These are phyloP conservation scores for Penicillium antarcticum DNA, from an alignment of 495 filamentous ascomycete genomes.

Conservation along the genomic window DNA sequence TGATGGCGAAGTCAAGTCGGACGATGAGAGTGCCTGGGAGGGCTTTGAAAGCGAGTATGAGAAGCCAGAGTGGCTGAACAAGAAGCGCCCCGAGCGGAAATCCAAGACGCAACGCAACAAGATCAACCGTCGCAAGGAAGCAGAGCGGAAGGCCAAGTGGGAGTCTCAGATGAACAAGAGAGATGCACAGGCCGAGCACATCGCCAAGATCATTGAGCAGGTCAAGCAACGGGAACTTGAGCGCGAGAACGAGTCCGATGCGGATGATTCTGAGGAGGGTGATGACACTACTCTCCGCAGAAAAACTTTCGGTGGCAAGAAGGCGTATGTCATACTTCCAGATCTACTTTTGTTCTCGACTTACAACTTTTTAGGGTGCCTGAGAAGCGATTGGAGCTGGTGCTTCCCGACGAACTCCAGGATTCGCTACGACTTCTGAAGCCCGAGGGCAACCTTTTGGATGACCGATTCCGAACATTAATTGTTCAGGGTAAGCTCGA, in stretches of 20 bases:
- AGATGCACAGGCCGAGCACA: constrained; percentile 58
- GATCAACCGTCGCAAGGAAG: constrained; percentile 80
- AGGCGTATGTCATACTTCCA: constrained; percentile 41
- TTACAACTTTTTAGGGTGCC: constrained; percentile 54
- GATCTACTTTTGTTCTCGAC: constrained; percentile 6
- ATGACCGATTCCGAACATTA: constrained; percentile 86
- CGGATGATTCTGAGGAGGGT: constrained; percentile 53
- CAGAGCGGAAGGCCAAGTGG: constrained; percentile 67
- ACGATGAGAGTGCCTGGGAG: constrained; percentile 88
- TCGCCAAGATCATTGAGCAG: constrained; percentile 62
- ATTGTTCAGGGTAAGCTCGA: constrained; percentile 88
- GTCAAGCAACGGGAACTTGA: constrained; percentile 56
- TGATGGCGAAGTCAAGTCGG: constrained; percentile 66
- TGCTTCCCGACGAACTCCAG: constrained; percentile 88
- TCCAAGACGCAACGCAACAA: constrained; percentile 83
- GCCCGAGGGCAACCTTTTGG: constrained; percentile 89
- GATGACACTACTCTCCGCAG: constrained; percentile 61
- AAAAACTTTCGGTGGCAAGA: constrained; percentile 69
- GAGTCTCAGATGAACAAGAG: constrained; percentile 69
- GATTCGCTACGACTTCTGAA: constrained; percentile 86
- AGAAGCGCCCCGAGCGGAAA: constrained; percentile 77
- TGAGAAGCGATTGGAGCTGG: constrained; percentile 77
- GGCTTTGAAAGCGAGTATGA: constrained; percentile 71
- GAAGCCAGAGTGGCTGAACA: constrained; percentile 57
- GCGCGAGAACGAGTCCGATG: constrained; percentile 41